Conservation (phyloP, 176 grass and related monocot species). For the Miscanthus lutarioriparius region DNA sequence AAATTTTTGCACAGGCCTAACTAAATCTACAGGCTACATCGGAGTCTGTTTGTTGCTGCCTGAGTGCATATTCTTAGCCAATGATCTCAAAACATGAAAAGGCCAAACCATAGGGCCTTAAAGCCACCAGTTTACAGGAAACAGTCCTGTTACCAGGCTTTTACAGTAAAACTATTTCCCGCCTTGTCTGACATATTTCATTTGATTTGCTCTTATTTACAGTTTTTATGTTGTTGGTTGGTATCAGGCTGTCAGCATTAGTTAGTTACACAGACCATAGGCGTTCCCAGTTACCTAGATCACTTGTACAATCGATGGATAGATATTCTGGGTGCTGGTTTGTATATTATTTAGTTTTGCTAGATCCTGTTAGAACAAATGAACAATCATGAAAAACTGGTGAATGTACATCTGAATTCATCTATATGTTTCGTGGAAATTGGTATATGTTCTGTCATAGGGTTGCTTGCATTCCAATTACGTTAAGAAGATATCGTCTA, state of each 20-base stretch:
- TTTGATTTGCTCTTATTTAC: background rate
- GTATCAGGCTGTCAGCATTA: background rate
- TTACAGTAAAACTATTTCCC: background rate
- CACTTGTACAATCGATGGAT: background rate
- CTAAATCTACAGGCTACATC: background rate
- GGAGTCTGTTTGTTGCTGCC: background rate
- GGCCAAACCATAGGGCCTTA: background rate
- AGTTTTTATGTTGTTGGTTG: background rate
- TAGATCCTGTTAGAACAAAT: background rate
- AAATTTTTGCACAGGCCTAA: background rate
- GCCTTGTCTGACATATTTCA: background rate
- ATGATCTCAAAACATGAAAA: background rate
- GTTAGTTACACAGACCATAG: background rate
- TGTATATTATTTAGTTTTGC: background rate
- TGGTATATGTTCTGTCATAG: background rate
- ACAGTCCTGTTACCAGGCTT: background rate
- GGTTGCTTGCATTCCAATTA: background rate
- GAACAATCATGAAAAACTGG: background rate
- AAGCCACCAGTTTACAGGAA: background rate
- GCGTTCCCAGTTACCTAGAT: background rate
- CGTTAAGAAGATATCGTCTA: background rate
- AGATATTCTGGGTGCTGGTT: background rate
- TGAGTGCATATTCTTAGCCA: background rate
- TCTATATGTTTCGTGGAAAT: conserved; percentile 10
- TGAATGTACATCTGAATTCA: background rate